Evolutionary conservation across 306 rosid genomes (phyloP).

Genomic region (Prinsepia uniflora): DNA sequence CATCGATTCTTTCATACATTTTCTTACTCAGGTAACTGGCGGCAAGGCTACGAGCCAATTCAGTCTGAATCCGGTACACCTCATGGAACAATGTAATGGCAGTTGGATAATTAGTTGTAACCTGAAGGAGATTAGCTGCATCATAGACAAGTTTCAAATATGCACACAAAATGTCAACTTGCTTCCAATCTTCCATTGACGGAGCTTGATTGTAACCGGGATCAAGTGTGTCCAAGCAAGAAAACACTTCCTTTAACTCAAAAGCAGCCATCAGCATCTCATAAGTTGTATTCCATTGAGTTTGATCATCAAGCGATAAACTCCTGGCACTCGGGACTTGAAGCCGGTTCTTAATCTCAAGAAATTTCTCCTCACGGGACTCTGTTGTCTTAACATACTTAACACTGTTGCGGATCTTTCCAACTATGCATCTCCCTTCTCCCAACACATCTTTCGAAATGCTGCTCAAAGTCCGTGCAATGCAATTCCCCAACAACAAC

Average conservation of each 20-base stretch:
- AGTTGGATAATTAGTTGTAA: slow-evolving; percentile 50
- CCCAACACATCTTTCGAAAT: slow-evolving; percentile 61
- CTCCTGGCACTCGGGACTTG: slow-evolving; percentile 82
- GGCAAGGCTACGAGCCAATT: slow-evolving; percentile 47
- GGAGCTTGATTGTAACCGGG: slow-evolving; percentile 78
- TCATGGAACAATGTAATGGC: slow-evolving; percentile 74
- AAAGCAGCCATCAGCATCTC: slow-evolving; percentile 81
- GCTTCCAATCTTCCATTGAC: slow-evolving; percentile 79
- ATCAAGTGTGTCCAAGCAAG: slow-evolving; percentile 79
- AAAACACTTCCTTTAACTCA: slow-evolving; percentile 79
- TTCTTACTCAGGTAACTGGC: slow-evolving; percentile 43
- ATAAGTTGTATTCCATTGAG: slow-evolving; percentile 83
- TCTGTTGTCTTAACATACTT: slow-evolving; percentile 88
- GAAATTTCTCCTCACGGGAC: slow-evolving; percentile 75
- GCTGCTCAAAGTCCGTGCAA: slow-evolving; percentile 69
- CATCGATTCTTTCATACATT: slow-evolving; percentile 61
- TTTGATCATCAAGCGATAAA: slow-evolving; percentile 71
- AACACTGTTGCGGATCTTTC: slow-evolving; percentile 67
- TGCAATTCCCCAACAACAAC: slow-evolving; percentile 66
- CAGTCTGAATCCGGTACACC: slow-evolving; percentile 86
- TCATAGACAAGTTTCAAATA: slow-evolving; percentile 70
- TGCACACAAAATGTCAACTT: slow-evolving; percentile 64
- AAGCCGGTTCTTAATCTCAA: slow-evolving; percentile 75
- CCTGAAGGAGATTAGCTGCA: slow-evolving; percentile 63
- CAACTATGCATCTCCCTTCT: slow-evolving; percentile 42